Evolutionary conservation across 1,284 basidiomycete genomes (phyloP), one percentile per base, ranked within the genome.

Genomic region (Ustilago vetiveriae): DNA sequence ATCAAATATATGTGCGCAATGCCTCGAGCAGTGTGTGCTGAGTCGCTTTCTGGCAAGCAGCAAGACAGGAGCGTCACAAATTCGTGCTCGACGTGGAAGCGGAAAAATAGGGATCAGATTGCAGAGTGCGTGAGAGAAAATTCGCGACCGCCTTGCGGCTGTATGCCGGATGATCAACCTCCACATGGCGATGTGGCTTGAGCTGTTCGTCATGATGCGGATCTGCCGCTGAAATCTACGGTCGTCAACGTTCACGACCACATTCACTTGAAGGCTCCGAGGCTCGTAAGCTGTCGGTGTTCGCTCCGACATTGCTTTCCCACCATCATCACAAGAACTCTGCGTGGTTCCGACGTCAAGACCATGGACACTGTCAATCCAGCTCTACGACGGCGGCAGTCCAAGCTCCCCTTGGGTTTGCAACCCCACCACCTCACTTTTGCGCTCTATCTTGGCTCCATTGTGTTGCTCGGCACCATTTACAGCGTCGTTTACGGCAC

Each of bases 401-500:
- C 50, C 38, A 44, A 45, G 40, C 37, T 71, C 19, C 68, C 63
- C 4, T 16, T 71, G 10, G 63, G 58, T 4, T 29, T 71, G 6
- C 57, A 66, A 36, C 59, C 55, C 3, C 58, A 75, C 37, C 72
- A 78, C 36, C 6, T 73, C 33, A 17, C 59, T 30, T 72, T 69
- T 40, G 58, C 81, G 21, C 32, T 48, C 11, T 46, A 76, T 21
- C 67, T 86, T 17, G 75, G 82, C 1, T 70, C 84, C 39, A 79
- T 86, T 35, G 83, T 88, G 33, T 62, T 85, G 38, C 75, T 85
- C 43, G 88, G 87, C 22, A 88, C 87, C 0, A 53, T 85, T 35
- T 86, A 87, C 73, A 88, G 87, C 19, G 74, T 88, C 46, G 78
- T 90, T 74, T 86, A 88, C 3, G 83, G 88, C 41, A 80, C 74